Evolutionary conservation across 306 rosid species (phyloP), one percentile per base, ranked within the genome.

Genomic region (Vigna hirtella): DNA sequence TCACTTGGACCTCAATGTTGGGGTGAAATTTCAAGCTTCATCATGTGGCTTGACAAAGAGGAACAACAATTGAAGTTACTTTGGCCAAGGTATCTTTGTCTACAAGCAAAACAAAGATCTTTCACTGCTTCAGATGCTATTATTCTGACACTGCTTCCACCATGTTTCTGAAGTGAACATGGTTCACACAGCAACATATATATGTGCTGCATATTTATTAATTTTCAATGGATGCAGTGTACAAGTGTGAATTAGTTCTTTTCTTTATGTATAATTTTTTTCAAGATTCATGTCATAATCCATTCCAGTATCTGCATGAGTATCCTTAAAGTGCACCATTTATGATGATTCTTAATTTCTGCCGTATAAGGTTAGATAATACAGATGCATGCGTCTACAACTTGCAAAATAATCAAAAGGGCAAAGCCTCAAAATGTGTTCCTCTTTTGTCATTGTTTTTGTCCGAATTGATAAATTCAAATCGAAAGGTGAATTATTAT

Each of bases 11-110:
- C 59, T 77, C 38, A 17, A 72, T 73, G 69, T 14, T 34, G 51
- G 34, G 73, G 42, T 34, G 15, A 82, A 52, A 63, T 51, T 52
- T 65, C 14, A 70, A 52, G 42, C 59, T 62, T 70, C 74, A 82
- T 75, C 66, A 81, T 59, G 72, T 59, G 40, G 67, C 62, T 76
- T 70, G 45, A n/a, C 58, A 65, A 65, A 56, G 70, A 65, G 66
- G 62, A 66, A 77, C 70, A 63, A 71, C 70, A 32, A 15, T 10
- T 34, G 36, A 45, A 20, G 16, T 66, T 66, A 6, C 8, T 62
- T 71, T 32, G 26, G 15, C 40, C 62, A n/a, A 38, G 49, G 58
- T 59, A 59, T 74, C 81, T 75, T 74, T 2, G 53, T 69, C 76
- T 34, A 38, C 50, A 68, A 74, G 66, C 78, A 75, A 83, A 36